A percentile compares a stretch with the other conserved stretches of the same genome.
These are phyloP conservation scores for Amauroascus verrucosus DNA, from an alignment of 2,329 filamentous ascomycete genomes.

Conservation along the genomic window DNA sequence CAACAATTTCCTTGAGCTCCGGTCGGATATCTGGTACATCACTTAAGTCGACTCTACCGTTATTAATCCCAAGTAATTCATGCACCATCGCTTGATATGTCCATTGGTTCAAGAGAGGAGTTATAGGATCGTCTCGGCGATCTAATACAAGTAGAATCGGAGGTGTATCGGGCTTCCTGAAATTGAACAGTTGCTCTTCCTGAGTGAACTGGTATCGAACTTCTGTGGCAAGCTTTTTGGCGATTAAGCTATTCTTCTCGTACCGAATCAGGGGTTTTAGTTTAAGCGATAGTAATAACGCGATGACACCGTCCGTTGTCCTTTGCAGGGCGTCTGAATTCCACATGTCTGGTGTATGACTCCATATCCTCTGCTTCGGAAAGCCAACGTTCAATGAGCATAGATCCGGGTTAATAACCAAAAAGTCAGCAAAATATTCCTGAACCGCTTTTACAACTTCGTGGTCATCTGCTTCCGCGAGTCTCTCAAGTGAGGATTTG, in stretches of 20 bases:
- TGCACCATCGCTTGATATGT: slow-evolving; percentile 99
- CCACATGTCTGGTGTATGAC: slow-evolving; percentile 72
- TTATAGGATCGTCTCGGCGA: slow-evolving; percentile 86
- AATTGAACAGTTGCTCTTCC: slow-evolving; percentile 94
- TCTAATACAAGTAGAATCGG: slow-evolving; percentile 87
- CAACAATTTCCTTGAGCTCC: slow-evolving; percentile 84
- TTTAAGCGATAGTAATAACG: slow-evolving; percentile 76
- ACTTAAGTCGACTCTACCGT: slow-evolving; percentile 83
- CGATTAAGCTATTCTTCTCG: slow-evolving; percentile 76
- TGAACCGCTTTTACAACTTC: slow-evolving; percentile 91
- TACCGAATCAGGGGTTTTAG: slow-evolving; percentile 95
- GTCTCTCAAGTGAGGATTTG: slow-evolving; percentile 84
- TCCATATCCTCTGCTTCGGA: slow-evolving; percentile 70
- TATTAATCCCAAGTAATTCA: slow-evolving; percentile 83
- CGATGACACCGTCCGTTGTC: slow-evolving; percentile 76
- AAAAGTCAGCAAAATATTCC: slow-evolving; percentile 92
- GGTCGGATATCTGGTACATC: slow-evolving; percentile 73
- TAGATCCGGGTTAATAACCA: slow-evolving; percentile 88
- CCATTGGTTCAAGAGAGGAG: slow-evolving; percentile 91
- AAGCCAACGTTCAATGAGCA: slow-evolving; percentile 68
- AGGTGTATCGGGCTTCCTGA: slow-evolving; percentile 85
- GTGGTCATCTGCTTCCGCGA: slow-evolving; percentile 94
- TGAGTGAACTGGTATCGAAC: slow-evolving; percentile 87
- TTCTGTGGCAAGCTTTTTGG: slow-evolving; percentile 88
- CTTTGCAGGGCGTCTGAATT: slow-evolving; percentile 79